Conservation (phyloP, 257 asterid genomes). For the Lithospermum erythrorhizon region DNA sequence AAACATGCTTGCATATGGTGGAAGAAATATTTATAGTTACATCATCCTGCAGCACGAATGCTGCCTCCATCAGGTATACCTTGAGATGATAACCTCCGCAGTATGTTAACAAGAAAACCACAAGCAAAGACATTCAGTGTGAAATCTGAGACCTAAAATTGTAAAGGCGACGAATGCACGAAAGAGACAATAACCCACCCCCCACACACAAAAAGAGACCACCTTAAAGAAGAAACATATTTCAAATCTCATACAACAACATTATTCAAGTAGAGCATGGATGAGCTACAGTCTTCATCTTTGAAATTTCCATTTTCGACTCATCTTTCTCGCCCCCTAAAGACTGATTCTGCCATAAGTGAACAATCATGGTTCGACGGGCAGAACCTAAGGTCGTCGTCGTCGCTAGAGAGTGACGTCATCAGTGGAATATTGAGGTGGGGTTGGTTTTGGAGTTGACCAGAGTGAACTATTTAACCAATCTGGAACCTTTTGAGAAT, state of each 20-base stretch:
- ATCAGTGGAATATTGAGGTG: constrained; percentile 19
- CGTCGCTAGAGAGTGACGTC: constrained; percentile 18
- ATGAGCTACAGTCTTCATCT: no score
- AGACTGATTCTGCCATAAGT: no score
- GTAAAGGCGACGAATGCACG: not conserved
- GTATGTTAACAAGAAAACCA: constrained; percentile 10
- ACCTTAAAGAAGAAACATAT: no score
- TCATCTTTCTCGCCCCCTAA: no score
- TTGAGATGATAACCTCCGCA: constrained; percentile 73
- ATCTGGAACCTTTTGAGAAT: constrained; percentile 60
- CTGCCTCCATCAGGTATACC: constrained; percentile 90
- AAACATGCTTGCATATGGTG: not conserved
- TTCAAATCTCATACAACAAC: no score
- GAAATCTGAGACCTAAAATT: not conserved
- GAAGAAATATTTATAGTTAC: not conserved
- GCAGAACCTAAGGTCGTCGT: no score
- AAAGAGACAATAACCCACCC: not conserved
- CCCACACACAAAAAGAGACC: no score
- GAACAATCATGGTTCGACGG: no score
- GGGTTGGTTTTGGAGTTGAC: constrained; percentile 28
- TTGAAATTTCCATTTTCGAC: no score
- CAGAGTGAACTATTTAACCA: constrained; percentile 79
- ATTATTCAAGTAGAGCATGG: no score
- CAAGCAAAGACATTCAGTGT: constrained; percentile 5
- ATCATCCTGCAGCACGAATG: constrained; percentile 81